A percentile compares a stretch with the other conserved stretches of the same genome.
Evolutionary conservation across 2,329 filamentous ascomycete genomes (phyloP).

Genomic region (Colletotrichum kahawae): DNA sequence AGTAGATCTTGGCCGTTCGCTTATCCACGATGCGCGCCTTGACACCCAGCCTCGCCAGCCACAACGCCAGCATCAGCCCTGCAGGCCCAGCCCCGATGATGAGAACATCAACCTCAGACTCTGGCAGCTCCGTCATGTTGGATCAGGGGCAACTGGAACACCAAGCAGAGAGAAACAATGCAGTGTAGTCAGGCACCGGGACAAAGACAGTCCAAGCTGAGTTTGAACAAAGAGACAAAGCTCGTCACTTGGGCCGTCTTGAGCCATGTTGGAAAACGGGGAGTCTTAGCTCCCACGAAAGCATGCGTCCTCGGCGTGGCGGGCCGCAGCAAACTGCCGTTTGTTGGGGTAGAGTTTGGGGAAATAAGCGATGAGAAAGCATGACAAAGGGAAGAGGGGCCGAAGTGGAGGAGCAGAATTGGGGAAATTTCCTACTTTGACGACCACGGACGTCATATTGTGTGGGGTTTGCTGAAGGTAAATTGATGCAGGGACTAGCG

Average conservation of each 20-base stretch:
- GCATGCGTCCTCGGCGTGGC: neutral
- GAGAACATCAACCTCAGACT: slow-evolving; percentile 17
- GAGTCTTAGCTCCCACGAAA: neutral
- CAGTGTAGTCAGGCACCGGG: neutral
- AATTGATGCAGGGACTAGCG: neutral
- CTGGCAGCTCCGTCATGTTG: slow-evolving; percentile 1
- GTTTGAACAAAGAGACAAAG: neutral
- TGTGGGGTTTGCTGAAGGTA: slow-evolving; percentile 2
- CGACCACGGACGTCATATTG: neutral
- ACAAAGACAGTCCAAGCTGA: neutral
- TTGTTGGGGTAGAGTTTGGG: neutral
- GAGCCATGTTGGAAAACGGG: neutral
- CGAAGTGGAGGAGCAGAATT: neutral
- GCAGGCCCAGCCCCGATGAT: slow-evolving; percentile 32
- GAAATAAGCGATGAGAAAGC: slow-evolving; percentile 21
- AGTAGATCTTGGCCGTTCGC: slow-evolving; percentile 41
- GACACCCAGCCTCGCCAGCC: slow-evolving; percentile 45
- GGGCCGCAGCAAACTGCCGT: slow-evolving; percentile 5
- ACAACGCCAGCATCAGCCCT: slow-evolving; percentile 47
- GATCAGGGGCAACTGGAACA: neutral
- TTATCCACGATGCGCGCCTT: slow-evolving; percentile 50
- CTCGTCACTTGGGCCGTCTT: neutral
- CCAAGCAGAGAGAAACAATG: neutral
- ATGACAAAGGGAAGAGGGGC: slow-evolving; percentile 19
- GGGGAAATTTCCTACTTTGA: neutral